Conservation (phyloP, 495 filamentous ascomycete genomes). For the Penicillium diatomitis region DNA sequence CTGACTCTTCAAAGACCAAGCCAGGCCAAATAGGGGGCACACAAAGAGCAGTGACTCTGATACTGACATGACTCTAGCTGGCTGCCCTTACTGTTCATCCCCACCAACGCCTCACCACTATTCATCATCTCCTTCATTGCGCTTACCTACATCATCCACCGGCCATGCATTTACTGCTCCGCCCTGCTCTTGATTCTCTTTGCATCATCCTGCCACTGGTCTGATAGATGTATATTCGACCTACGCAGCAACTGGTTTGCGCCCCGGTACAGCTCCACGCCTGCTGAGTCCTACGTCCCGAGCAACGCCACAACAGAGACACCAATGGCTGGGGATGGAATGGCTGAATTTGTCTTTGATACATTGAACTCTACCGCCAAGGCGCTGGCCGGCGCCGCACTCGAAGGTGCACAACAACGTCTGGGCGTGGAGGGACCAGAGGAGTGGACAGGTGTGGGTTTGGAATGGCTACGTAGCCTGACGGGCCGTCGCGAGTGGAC, state of each 20-base stretch:
- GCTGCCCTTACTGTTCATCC: constrained; percentile 38
- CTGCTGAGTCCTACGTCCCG: constrained; percentile 10
- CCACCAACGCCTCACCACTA: constrained; percentile 67
- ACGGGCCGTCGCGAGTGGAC: constrained; percentile 72
- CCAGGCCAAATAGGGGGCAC: neutral
- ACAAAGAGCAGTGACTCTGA: neutral
- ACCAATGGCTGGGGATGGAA: constrained; percentile 17
- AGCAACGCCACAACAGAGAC: constrained; percentile 15
- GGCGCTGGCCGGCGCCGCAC: constrained; percentile 54
- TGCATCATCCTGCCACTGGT: constrained; percentile 84
- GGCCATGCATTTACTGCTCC: constrained; percentile 87
- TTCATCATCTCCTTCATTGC: constrained; percentile 88
- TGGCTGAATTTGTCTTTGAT: constrained; percentile 46
- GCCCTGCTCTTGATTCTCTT: constrained; percentile 82
- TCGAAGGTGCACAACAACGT: constrained; percentile 50
- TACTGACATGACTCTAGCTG: constrained; percentile 38
- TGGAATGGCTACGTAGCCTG: constrained; percentile 74
- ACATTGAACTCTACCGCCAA: constrained; percentile 60
- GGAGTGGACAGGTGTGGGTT: constrained; percentile 72
- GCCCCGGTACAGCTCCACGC: constrained; percentile 41
- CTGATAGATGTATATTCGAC: constrained; percentile 82
- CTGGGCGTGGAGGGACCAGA: constrained; percentile 18
- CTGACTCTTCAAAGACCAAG: neutral
- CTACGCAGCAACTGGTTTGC: constrained; percentile 77
- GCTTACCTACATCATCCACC: constrained; percentile 81